These are phyloP conservation scores for Syzygium malaccense DNA, from an alignment of 441 rosid species.

Conservation along the genomic window DNA sequence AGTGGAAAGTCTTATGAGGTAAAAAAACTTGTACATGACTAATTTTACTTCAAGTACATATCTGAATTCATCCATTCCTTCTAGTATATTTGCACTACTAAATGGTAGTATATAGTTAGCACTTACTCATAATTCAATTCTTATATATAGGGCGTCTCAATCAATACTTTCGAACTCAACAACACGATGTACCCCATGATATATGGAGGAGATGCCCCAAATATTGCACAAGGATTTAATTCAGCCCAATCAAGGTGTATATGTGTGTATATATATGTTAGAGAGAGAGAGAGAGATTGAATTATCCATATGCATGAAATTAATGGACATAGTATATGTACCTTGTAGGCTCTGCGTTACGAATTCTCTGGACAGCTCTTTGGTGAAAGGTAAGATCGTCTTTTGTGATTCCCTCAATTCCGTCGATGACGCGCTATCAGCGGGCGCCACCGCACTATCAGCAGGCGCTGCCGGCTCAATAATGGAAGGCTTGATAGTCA, in stretches of 20 bases:
- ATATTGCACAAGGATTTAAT: constrained; percentile 24
- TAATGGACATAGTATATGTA: not conserved
- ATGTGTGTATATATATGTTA: not conserved
- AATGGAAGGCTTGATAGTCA: constrained; percentile 10
- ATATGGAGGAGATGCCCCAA: constrained; percentile 45
- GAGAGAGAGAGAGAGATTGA: not conserved
- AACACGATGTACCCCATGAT: constrained; percentile 26
- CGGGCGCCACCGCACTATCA: constrained; percentile 10
- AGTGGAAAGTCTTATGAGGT: constrained; percentile 19
- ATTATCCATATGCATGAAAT: not conserved
- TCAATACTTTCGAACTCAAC: constrained; percentile 27
- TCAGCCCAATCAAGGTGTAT: constrained; percentile 2
- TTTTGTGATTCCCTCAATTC: constrained; percentile 14
- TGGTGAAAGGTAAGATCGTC: constrained; percentile 17
- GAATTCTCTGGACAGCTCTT: constrained; percentile 22
- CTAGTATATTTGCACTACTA: not conserved
- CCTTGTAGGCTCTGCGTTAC: not conserved
- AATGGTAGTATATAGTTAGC: not conserved
- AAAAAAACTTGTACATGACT: too few relatives aligned
- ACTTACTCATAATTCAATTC: not conserved
- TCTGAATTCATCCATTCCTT: not conserved
- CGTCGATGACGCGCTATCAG: constrained; percentile 6
- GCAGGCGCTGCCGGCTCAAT: constrained; percentile 23
- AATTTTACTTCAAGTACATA: not conserved
- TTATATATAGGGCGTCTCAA: constrained; percentile 28